Evolutionary conservation across 306 rosid genomes (phyloP).

Genomic region (Myrica gale): DNA sequence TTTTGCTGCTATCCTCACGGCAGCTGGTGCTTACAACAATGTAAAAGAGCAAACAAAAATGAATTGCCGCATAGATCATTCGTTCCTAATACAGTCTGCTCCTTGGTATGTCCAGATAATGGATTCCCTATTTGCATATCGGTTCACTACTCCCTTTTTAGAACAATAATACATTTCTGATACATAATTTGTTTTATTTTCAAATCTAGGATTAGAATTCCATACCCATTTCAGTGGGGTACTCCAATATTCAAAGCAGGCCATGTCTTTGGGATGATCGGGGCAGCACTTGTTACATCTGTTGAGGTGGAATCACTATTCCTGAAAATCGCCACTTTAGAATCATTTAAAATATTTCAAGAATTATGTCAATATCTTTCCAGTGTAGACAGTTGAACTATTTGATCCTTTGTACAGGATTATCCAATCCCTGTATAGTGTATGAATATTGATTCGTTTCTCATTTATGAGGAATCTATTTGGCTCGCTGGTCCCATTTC

Average conservation of each 20-base stretch:
- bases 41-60: slow-evolving; percentile 38
- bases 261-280: slow-evolving; percentile 95
- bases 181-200: slow-evolving; percentile 3
- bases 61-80: slow-evolving; percentile 57
- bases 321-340: not conserved
- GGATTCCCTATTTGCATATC: not conserved
- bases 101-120: slow-evolving; percentile 46
- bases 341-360: not conserved
- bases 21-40: slow-evolving; percentile 55
- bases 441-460: not conserved
- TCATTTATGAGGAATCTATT: not conserved
- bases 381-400: not conserved
- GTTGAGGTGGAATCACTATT: slow-evolving; percentile 64
- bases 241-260: slow-evolving; percentile 90
- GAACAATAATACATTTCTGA: slow-evolving; percentile 6
- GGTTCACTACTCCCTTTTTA: slow-evolving; percentile 3
- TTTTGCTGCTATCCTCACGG: slow-evolving; percentile 62
- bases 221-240: slow-evolving; percentile 97
- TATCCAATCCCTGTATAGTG: not conserved
- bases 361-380: not conserved
- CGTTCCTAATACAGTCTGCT: slow-evolving; percentile 47
- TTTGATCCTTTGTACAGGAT: not conserved
- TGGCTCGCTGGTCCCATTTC: not conserved
- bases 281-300: slow-evolving; percentile 85
- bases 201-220: slow-evolving; percentile 67